Base-by-base conservation (phyloP, 345 rosid genomes). In the Lumnitzera racemosa region DNA sequence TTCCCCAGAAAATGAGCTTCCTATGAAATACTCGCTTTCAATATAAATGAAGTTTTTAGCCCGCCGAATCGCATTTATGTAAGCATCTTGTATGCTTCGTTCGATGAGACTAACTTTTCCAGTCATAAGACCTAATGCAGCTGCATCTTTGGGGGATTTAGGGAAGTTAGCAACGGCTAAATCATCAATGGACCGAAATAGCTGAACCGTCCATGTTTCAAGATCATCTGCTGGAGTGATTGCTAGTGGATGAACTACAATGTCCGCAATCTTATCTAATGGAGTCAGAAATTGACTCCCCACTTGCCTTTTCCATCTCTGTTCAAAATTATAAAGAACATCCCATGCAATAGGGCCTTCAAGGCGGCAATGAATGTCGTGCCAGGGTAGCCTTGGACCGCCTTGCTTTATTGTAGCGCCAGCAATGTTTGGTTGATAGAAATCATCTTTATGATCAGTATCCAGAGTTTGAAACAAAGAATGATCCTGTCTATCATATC, bases 311-410 rank as follows among this genome's bases (percentile, higher is more conserved):
- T 13, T 61, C 98, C 98, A 91, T 67, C 98, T 76, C 53, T 91
- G 98, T 74, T 91, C 98, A 59, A 91, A 91, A 66, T 83, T 91
- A 76, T 80, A 83, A 55, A 91, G 73, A 24, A 88, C 89, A 70
- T 91, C 98, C 96, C 96, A 91, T 0, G 96, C 96, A 2, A 79
- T 78, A 20, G 95, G 90, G 49, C 98, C 98, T 62, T 91, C 96
- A 4, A 91, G 70, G 61, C 77, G 82, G 73, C 96, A 91, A 27
- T 91, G 98, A 57, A 86, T 76, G 67, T 91, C 98, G 46, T 91
- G 98, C 98, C 98, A 91, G 1, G 98, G 98, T 77, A 86, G 95
- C 53, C 98, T 75, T 0, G 98, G 98, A 67, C 98, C 98, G 0
- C 98, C 98, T 57, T 80, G 88, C 53, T 41, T 64, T 9, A 89